phyloP scores from a whole-genome alignment of 352 stramenopile species.

The Thraustochytrium sp. region DNA sequence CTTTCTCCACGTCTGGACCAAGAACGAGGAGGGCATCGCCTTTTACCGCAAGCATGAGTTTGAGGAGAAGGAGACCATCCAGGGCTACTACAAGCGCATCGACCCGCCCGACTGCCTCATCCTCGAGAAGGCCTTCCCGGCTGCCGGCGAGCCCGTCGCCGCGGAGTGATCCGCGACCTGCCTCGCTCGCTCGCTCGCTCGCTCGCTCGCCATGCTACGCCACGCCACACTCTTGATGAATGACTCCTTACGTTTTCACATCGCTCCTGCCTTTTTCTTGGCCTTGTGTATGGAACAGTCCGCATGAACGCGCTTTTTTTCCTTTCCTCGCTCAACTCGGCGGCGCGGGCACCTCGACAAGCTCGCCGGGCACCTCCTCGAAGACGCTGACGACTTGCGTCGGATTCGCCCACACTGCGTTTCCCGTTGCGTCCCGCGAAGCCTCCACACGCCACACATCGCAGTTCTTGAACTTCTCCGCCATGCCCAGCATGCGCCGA shows the following conservation, averaged over 20 bases:
- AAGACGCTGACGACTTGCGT: background rate
- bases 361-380: background rate
- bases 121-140: slow-evolving; percentile 60
- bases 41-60: slow-evolving; percentile 84
- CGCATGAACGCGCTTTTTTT: too few relatives aligned
- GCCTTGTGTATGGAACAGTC: too few relatives aligned
- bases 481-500: slow-evolving; percentile 22
- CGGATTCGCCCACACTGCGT: background rate
- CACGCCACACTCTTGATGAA: too few relatives aligned
- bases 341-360: background rate
- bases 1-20: slow-evolving; percentile 85
- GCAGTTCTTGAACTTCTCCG: slow-evolving; percentile 21
- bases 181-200: too few relatives aligned
- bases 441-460: slow-evolving; percentile 10
- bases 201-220: too few relatives aligned
- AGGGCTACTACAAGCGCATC: slow-evolving; percentile 89
- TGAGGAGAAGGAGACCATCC: slow-evolving; percentile 72
- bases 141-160: background rate
- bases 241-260: too few relatives aligned
- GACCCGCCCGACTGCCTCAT: slow-evolving; percentile 85
- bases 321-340: too few relatives aligned
- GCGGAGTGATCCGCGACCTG: too few relatives aligned
- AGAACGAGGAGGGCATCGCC: slow-evolving; percentile 74
- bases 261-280: too few relatives aligned
- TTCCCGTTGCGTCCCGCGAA: background rate